Base-by-base conservation (phyloP, 23 red algal species). In the Pyropia haitanensis region DNA sequence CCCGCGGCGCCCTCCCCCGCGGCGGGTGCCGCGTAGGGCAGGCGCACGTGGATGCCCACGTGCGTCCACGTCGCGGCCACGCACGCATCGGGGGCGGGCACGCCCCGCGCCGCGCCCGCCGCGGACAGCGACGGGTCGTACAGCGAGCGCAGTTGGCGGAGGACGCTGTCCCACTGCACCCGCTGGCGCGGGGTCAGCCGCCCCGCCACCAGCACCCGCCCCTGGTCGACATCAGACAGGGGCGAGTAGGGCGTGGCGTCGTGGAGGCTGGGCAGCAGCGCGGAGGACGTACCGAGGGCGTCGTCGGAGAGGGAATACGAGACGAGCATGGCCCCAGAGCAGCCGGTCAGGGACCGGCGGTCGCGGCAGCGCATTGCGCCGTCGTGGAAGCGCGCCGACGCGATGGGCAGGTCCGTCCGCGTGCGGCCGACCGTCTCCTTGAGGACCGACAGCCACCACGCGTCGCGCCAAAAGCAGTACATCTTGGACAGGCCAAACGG, bases 391-490 rank as follows among this genome's bases (percentile, higher is more conserved):
- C 79, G 65, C 56, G 27, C 55, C 14, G 50, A 56, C 58, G 60
- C 12, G 53, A 71, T 22, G 34, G 46, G 34, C 15, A 62, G 13
- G 39, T 46, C 39, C 39, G 39, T 46, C 39, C 39, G 39, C 39
- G 39, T 46, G 39, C 39, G 39, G 39, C 67, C 79, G 44, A 48
- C 22, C n/a, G 28, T 72, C 57, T 28, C 18, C 3, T 63, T 63
- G 60, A 83, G 54, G 39, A 65, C 66, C 2, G 67, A 66, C 19
- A 83, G 14, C 79, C 79, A 83, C 79, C 79, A 73, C 14, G 57
- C 79, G 27, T 83, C 79, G 21, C 67, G 68, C 79, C 79, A 73
- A 51, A 83, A 73, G 52, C 79, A 73, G 17, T 83, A 73, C 56
- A 58, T 73, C 67, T 83, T 83, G 22, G 79, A 58, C 21, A 53